Conservation (phyloP, 441 rosid genomes). For the Jatropha podagrica region DNA sequence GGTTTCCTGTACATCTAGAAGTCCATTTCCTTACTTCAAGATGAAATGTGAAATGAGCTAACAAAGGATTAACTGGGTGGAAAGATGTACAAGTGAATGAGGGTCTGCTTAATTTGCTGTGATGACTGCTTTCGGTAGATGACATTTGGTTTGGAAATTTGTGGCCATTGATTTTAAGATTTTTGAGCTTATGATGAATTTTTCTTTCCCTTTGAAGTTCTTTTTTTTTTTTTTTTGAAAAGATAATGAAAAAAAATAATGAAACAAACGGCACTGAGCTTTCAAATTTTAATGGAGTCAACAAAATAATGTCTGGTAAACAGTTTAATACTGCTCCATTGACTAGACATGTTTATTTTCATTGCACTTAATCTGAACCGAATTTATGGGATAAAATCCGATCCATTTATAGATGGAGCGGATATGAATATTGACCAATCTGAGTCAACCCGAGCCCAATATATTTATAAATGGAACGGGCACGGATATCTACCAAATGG, state of each 20-base stretch:
- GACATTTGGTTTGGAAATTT: not conserved
- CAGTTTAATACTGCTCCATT: no score
- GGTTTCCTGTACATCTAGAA: not conserved
- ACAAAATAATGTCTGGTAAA: no score
- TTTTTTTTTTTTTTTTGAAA: not conserved
- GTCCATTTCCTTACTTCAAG: not conserved
- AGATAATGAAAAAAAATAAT: not conserved
- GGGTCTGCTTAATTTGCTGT: not conserved
- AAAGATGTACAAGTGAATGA: not conserved
- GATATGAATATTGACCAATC: no score
- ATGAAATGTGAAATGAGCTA: not conserved
- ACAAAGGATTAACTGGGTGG: not conserved
- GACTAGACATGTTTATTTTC: no score
- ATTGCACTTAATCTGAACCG: no score
- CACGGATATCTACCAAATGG: no score
- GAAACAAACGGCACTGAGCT: no score
- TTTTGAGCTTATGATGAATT: not conserved
- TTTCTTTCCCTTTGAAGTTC: not conserved
- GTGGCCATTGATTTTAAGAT: not conserved
- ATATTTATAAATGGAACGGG: no score
- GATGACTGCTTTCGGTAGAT: not conserved
- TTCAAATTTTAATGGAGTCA: no score
- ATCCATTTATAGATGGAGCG: no score
- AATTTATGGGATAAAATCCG: no score
- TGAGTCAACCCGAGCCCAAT: no score